Conservation (phyloP, 1,284 basidiomycete genomes). For the Tilletiopsis washingtonensis region DNA sequence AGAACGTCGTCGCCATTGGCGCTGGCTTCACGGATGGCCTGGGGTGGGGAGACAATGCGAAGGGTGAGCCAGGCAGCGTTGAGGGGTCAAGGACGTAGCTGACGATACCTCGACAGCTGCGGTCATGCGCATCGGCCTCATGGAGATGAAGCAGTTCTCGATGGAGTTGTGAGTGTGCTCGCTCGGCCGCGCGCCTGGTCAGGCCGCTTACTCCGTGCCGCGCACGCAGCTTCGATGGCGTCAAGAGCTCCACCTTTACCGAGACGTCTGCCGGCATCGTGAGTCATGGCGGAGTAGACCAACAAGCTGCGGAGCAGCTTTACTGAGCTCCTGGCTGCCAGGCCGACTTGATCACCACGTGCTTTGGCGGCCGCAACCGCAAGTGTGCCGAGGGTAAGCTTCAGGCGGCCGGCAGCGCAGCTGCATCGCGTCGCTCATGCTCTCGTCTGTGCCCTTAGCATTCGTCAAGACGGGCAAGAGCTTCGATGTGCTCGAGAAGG, state of each 20-base stretch:
- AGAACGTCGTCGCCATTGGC: conserved; percentile 56
- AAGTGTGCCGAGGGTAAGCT: conserved; percentile 53
- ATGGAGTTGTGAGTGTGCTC: no score
- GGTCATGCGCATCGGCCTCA: conserved; percentile 53
- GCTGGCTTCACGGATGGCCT: conserved; percentile 56
- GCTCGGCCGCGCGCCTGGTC: no score
- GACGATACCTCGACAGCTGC: conserved; percentile 46
- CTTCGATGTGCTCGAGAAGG: conserved; percentile 54
- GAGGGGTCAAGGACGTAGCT: not conserved
- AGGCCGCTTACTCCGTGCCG: no score
- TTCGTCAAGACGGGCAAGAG: conserved; percentile 54
- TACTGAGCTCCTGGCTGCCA: no score
- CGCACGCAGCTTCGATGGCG: conserved; percentile 53
- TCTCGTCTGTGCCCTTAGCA: no score
- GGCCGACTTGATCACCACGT: conserved; percentile 55
- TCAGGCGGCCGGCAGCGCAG: no score
- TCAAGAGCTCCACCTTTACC: conserved; percentile 54
- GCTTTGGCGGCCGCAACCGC: conserved; percentile 54
- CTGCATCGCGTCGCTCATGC: no score
- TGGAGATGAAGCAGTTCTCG: conserved; percentile 50
- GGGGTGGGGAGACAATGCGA: conserved; percentile 56
- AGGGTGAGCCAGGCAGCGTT: conserved; percentile 43
- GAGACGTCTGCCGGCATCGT: conserved; percentile 54
- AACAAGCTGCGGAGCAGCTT: no score
- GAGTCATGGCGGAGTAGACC: no score